Evolutionary conservation across 2,329 filamentous ascomycete species (phyloP).

Genomic region (Neocatenulostroma microsporum): DNA sequence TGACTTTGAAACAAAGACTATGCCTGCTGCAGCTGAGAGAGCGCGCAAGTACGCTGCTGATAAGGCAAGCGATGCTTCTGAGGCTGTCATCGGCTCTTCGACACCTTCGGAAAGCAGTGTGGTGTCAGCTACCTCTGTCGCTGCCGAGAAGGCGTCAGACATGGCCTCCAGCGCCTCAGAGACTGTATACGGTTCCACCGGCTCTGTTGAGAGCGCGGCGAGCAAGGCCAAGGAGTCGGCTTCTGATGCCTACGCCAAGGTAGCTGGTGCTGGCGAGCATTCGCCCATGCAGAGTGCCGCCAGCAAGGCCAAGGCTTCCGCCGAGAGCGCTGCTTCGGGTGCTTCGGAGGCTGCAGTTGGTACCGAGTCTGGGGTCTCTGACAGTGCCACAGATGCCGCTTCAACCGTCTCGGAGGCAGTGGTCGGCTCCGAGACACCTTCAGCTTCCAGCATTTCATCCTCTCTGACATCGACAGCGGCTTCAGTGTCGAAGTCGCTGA

Average conservation of each 20-base stretch:
- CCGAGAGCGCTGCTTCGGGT: slow-evolving; percentile 17
- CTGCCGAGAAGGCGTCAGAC: slow-evolving; percentile 33
- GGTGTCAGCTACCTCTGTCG: slow-evolving; percentile 9
- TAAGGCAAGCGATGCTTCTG: slow-evolving; percentile 20
- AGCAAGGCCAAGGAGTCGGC: slow-evolving; percentile 7
- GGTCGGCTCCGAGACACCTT: slow-evolving; percentile 17
- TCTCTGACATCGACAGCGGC: slow-evolving; percentile 15
- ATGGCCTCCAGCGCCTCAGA: slow-evolving; percentile 19
- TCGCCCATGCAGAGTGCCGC: slow-evolving; percentile 3
- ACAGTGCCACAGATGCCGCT: slow-evolving; percentile 27
- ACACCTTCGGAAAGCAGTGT: neutral
- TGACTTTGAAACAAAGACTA: slow-evolving; percentile 66
- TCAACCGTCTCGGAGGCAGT: slow-evolving; percentile 15
- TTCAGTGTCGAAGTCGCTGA: slow-evolving; percentile 11
- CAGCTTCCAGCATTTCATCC: slow-evolving; percentile 23
- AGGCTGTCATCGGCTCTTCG: slow-evolving; percentile 20
- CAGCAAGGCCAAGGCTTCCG: slow-evolving; percentile 3
- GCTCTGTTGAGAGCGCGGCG: slow-evolving; percentile 6
- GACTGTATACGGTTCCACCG: slow-evolving; percentile 1
- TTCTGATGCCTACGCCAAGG: slow-evolving; percentile 1
- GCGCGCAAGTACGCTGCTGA: slow-evolving; percentile 34
- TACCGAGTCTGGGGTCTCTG: slow-evolving; percentile 19
- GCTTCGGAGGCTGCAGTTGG: slow-evolving; percentile 22
- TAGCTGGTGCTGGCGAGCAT: slow-evolving; percentile 3
- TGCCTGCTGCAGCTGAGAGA: slow-evolving; percentile 49